Evolutionary conservation across 345 rosid species (phyloP).

Genomic region (Eucalyptus rudis): DNA sequence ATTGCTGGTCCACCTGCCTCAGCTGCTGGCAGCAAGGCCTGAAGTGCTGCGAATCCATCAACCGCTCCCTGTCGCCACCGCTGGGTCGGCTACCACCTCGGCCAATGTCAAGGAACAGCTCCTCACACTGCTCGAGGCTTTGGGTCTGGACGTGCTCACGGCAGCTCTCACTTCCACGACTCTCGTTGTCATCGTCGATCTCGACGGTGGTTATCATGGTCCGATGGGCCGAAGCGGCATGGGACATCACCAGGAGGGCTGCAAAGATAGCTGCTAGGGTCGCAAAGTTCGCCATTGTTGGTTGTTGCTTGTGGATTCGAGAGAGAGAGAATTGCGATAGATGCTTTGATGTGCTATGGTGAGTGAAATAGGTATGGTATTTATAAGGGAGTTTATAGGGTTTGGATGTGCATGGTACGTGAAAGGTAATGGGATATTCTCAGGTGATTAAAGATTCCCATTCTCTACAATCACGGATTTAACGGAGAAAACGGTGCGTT

Average conservation of each 20-base stretch:
- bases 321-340: not conserved
- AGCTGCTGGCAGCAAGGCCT: not conserved
- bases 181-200: not conserved
- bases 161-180: not conserved
- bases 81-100: not conserved
- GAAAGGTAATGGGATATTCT: not conserved
- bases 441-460: not conserved
- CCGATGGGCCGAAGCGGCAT: not conserved
- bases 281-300: not conserved
- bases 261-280: not conserved
- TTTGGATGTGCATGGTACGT: not conserved
- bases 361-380: not conserved
- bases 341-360: not conserved
- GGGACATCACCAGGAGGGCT: not conserved
- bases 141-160: not conserved
- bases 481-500: not conserved
- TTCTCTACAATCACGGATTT: not conserved
- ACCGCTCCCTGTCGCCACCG: not conserved
- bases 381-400: not conserved
- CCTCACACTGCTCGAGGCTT: not conserved
- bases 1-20: not conserved
- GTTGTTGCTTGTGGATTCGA: not conserved
- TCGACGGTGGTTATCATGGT: not conserved
- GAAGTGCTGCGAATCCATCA: not conserved
- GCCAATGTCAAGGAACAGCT: not conserved